Evolutionary conservation across 331 rosid genomes (phyloP).

Genomic region (Saraca asoca): DNA sequence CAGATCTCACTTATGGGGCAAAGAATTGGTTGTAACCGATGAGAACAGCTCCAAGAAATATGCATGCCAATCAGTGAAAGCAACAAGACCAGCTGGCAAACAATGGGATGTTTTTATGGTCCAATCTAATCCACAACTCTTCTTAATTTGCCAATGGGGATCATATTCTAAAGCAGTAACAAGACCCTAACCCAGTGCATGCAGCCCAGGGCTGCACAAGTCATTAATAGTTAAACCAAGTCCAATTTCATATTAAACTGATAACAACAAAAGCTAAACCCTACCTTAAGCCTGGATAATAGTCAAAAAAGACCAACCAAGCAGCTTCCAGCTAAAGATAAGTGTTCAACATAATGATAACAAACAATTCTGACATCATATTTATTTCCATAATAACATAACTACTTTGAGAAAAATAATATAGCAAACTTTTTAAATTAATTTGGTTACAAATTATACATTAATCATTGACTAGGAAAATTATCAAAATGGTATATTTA

Average conservation of each 20-base stretch:
- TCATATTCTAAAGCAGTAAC: neutral
- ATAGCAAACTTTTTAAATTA: conserved; percentile 11
- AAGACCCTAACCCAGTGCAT: neutral
- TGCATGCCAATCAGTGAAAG: neutral
- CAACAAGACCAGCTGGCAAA: neutral
- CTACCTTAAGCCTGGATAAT: neutral
- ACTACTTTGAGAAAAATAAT: neutral
- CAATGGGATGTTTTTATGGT: neutral
- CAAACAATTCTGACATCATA: neutral
- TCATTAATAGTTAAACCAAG: neutral
- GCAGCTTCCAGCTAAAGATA: conserved; percentile 6
- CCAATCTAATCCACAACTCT: neutral
- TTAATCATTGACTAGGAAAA: conserved; percentile 12
- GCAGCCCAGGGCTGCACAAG: neutral
- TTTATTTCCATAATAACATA: neutral
- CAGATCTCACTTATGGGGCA: neutral
- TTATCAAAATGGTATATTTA: conserved; percentile 22
- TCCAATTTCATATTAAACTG: conserved; percentile 20
- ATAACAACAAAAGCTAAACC: neutral
- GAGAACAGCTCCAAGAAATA: neutral
- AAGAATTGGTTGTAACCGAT: neutral
- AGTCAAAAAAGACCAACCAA: conserved; percentile 25
- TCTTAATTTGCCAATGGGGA: neutral
- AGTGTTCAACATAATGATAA: neutral
- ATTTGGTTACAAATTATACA: conserved; percentile 14